A percentile compares a stretch with the other conserved stretches of the same genome.
Evolutionary conservation across 345 rosid genomes (phyloP).

Genomic region (Syzygium oleosum): DNA sequence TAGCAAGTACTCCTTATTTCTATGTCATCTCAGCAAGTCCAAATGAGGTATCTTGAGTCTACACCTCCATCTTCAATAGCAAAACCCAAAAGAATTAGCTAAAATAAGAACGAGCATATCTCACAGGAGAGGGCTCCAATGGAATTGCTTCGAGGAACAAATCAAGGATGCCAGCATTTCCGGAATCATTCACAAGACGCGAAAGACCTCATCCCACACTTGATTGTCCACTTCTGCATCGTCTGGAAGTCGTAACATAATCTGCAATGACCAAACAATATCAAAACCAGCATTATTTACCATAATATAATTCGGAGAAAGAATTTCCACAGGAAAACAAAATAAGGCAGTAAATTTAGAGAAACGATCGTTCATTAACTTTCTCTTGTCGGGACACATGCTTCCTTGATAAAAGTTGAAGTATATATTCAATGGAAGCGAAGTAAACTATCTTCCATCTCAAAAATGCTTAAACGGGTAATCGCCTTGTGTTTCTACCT

Average conservation of each 20-base stretch:
- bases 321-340: background rate
- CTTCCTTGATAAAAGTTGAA: background rate
- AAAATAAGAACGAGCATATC: conserved; percentile 1
- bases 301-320: background rate
- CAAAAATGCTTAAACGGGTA: background rate
- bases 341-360: background rate
- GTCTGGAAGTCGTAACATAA: conserved; percentile 74
- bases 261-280: conserved; percentile 23
- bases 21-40: background rate
- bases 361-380: background rate
- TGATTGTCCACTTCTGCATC: conserved; percentile 72
- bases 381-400: background rate
- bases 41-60: background rate
- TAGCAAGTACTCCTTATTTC: background rate
- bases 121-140: conserved; percentile 62
- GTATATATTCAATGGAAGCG: background rate
- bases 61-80: background rate
- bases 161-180: conserved; percentile 72
- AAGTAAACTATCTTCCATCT: background rate
- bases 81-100: too few relatives aligned
- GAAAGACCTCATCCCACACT: conserved; percentile 86
- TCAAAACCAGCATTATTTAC: background rate
- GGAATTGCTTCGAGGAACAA: conserved; percentile 75
- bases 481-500: background rate
- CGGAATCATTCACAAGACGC: conserved; percentile 78